Evolutionary conservation across 768 basidiomycete species (phyloP).

Genomic region (Megacollybia marginata): DNA sequence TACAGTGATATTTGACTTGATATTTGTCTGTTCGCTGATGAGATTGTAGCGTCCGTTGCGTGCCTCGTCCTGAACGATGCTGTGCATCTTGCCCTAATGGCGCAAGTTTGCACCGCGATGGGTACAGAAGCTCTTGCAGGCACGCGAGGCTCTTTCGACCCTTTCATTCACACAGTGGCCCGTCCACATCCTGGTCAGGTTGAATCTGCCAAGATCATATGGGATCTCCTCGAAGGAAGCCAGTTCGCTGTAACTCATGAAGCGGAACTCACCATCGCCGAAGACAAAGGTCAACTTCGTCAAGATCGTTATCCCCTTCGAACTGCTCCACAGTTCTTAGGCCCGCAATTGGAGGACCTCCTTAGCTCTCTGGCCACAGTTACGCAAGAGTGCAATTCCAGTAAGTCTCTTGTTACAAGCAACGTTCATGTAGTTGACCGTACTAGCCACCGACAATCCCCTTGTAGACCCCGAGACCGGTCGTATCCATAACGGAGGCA

Average conservation of each 20-base stretch:
- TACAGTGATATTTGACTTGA: too few relatives aligned
- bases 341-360: slow-evolving; percentile 80
- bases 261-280: slow-evolving; percentile 61
- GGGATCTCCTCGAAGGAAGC: slow-evolving; percentile 61
- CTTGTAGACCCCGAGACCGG: slow-evolving; percentile 65
- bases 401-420: slow-evolving; percentile 30
- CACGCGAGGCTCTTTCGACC: slow-evolving; percentile 61
- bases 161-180: slow-evolving; percentile 69
- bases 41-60: slow-evolving; percentile 49
- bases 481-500: slow-evolving; percentile 73
- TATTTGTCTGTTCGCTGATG: too few relatives aligned
- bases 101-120: slow-evolving; percentile 75
- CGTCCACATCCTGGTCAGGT: slow-evolving; percentile 86
- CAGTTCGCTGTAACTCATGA: slow-evolving; percentile 62
- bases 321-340: slow-evolving; percentile 78
- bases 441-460: slow-evolving; percentile 78
- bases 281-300: slow-evolving; percentile 67
- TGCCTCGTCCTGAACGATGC: slow-evolving; percentile 69
- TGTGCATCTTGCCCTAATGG: slow-evolving; percentile 55
- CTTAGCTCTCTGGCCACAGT: slow-evolving; percentile 56
- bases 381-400: slow-evolving; percentile 75
- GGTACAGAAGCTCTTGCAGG: slow-evolving; percentile 79
- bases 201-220: slow-evolving; percentile 64
- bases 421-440: slow-evolving; percentile 3
- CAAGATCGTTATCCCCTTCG: slow-evolving; percentile 77